Evolutionary conservation across 1,284 basidiomycete genomes (phyloP).

Genomic region (Cutaneotrichosporon sp.): DNA sequence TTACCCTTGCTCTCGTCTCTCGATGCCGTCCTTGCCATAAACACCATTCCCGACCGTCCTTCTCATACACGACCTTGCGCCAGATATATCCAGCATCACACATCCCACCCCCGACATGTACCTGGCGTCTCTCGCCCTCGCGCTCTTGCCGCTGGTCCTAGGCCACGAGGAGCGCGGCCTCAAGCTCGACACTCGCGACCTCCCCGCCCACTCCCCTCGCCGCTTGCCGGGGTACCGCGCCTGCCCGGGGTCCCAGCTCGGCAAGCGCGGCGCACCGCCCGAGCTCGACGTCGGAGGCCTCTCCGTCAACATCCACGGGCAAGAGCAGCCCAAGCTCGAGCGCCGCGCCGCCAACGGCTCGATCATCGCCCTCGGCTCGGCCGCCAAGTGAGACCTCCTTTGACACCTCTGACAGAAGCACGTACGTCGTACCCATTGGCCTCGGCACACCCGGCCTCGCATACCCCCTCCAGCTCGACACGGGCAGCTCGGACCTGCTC

Average conservation of each 20-base stretch:
- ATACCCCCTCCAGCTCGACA: conserved; percentile 50
- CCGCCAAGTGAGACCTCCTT: conserved; percentile 10
- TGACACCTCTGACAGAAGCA: conserved; percentile 24
- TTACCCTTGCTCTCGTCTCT: not conserved
- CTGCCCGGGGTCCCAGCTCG: not conserved
- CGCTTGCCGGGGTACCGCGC: conserved; percentile 1
- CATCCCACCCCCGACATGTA: not conserved
- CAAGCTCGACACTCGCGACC: not conserved
- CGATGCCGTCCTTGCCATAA: not conserved
- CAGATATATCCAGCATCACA: not conserved
- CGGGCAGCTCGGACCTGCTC: conserved; percentile 47
- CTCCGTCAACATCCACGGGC: conserved; percentile 7
- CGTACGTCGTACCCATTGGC: conserved; percentile 42
- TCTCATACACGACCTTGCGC: not conserved
- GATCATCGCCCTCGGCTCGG: conserved; percentile 15
- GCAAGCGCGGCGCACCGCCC: not conserved
- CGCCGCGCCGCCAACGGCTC: conserved; percentile 13
- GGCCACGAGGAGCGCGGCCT: not conserved
- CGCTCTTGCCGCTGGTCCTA: not conserved
- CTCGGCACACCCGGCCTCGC: conserved; percentile 41
- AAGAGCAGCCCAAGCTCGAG: not conserved
- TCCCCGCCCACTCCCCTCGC: not conserved
- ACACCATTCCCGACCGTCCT: not conserved
- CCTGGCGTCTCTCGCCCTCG: not conserved
- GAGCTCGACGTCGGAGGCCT: conserved; percentile 11